phyloP scores from a whole-genome alignment of 2,329 filamentous ascomycete species.

The Pseudogymnoascus sp. region DNA sequence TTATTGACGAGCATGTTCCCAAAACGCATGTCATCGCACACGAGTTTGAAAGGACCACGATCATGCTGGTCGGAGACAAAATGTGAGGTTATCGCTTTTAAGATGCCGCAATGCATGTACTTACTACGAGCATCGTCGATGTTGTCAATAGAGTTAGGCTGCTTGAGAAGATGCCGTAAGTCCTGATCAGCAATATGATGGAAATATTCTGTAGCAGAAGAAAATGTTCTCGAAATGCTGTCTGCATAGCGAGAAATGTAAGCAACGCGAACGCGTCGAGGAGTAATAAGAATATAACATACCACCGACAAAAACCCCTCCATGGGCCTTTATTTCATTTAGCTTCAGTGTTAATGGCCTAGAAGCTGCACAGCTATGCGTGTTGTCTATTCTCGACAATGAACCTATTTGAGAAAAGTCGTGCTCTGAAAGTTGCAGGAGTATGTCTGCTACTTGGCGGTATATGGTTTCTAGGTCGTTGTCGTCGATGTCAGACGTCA shows the following conservation, averaged over 20 bases:
- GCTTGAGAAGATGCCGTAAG: slow-evolving; percentile 29
- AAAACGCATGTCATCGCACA: slow-evolving; percentile 33
- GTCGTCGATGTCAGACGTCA: slow-evolving; percentile 16
- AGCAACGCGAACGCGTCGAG: neutral
- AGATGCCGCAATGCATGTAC: slow-evolving; percentile 26
- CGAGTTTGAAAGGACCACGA: slow-evolving; percentile 30
- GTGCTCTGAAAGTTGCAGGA: slow-evolving; percentile 16
- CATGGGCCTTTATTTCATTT: neutral
- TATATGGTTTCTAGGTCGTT: slow-evolving; percentile 13
- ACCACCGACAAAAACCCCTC: neutral
- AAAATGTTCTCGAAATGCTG: slow-evolving; percentile 20
- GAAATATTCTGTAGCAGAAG: slow-evolving; percentile 30
- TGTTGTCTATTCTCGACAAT: slow-evolving; percentile 3
- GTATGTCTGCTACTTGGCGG: slow-evolving; percentile 15
- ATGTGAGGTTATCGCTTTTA: slow-evolving; percentile 24
- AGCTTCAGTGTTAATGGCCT: neutral
- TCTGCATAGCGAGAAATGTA: slow-evolving; percentile 2
- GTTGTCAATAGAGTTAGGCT: slow-evolving; percentile 29
- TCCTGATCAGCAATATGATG: slow-evolving; percentile 28
- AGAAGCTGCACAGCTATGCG: neutral
- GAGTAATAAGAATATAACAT: neutral
- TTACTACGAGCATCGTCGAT: slow-evolving; percentile 25
- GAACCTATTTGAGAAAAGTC: slow-evolving; percentile 15
- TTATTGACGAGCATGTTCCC: slow-evolving; percentile 33
- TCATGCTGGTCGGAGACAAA: slow-evolving; percentile 20